A percentile compares a stretch with the other conserved stretches of the same genome.
Conservation (phyloP, 495 filamentous ascomycete species). For the Lichina pygmaea region DNA sequence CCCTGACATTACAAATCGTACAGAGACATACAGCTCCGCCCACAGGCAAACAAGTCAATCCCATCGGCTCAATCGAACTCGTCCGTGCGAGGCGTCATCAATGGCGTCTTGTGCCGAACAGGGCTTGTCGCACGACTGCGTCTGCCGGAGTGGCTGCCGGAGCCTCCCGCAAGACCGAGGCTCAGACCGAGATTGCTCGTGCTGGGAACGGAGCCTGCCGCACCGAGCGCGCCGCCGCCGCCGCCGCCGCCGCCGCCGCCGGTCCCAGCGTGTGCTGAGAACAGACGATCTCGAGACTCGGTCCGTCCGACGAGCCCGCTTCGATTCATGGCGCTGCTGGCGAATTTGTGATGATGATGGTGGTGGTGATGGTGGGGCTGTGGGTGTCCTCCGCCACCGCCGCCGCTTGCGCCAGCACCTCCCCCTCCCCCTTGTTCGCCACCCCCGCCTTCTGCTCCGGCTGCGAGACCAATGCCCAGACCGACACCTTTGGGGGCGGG, state of each 20-base stretch:
- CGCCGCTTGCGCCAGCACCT: no score
- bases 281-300: slow-evolving; percentile 51
- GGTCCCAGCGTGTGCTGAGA: slow-evolving; percentile 10
- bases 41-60: no score
- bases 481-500: slow-evolving; percentile 6
- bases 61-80: neutral
- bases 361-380: no score
- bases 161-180: no score
- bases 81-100: slow-evolving; percentile 11
- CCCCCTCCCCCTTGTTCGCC: slow-evolving; percentile 1
- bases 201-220: no score
- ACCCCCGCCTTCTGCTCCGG: neutral
- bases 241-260: neutral
- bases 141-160: slow-evolving; percentile 10
- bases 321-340: slow-evolving; percentile 35
- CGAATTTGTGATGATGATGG: slow-evolving; percentile 8
- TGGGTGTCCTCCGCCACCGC: neutral
- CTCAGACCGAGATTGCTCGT: no score
- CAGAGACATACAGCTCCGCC: no score
- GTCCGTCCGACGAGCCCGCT: slow-evolving; percentile 50
- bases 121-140: slow-evolving; percentile 38
- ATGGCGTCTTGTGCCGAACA: slow-evolving; percentile 34
- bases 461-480: slow-evolving; percentile 5
- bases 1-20: no score
- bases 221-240: neutral